phyloP scores from a whole-genome alignment of 441 rosid genomes.

The Breynia disticha region DNA sequence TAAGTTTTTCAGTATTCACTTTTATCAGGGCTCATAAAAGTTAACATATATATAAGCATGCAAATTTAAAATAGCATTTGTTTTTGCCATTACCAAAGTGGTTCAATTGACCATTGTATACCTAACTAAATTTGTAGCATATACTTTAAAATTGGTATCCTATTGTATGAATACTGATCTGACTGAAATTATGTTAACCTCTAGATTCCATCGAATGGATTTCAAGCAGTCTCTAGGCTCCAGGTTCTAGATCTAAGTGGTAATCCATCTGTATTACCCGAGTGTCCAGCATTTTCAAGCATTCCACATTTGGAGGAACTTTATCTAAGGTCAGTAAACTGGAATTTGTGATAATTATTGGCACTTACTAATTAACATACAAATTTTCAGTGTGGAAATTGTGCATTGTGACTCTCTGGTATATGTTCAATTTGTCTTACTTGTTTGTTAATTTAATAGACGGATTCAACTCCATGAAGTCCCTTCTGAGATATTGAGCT shows the following conservation, averaged over 20 bases:
- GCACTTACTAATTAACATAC: background rate
- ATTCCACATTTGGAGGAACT: conserved; percentile 70
- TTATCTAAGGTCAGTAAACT: conserved; percentile 59
- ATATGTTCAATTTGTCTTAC: conserved; percentile 10
- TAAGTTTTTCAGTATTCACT: too few species aligned
- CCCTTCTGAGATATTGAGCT: conserved; percentile 53
- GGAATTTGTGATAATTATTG: conserved; percentile 5
- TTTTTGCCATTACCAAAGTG: too few species aligned
- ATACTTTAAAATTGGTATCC: too few species aligned
- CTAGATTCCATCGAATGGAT: conserved; percentile 74
- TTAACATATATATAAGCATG: too few species aligned
- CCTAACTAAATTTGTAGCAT: too few species aligned
- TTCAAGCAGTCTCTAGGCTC: conserved; percentile 56
- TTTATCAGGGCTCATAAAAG: too few species aligned
- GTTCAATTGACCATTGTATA: too few species aligned
- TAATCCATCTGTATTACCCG: conserved; percentile 44
- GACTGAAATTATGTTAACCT: conserved; percentile 8
- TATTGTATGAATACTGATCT: too few species aligned
- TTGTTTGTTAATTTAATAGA: conserved; percentile 31
- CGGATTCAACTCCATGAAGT: conserved; percentile 57
- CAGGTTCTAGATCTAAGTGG: conserved; percentile 78
- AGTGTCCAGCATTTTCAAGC: conserved; percentile 55
- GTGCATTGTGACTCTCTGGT: background rate
- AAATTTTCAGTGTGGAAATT: background rate
- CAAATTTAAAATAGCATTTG: too few species aligned